phyloP scores from a whole-genome alignment of 1,284 basidiomycete genomes.

The Leccinum subrobustum region DNA sequence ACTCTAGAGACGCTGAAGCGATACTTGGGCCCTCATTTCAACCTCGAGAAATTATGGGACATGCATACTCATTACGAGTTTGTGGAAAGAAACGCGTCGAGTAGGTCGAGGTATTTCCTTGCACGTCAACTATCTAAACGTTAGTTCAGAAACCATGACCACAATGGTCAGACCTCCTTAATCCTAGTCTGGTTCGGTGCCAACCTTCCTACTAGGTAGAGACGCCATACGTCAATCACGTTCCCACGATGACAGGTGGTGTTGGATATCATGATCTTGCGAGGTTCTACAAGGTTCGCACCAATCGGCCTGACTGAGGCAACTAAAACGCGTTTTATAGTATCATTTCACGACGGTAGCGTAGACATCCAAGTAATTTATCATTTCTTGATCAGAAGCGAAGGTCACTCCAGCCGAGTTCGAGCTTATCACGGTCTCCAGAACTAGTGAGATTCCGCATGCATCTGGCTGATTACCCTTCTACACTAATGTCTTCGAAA shows the following conservation, averaged over 20 bases:
- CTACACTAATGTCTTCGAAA: constrained; percentile 13
- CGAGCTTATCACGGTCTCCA: constrained; percentile 43
- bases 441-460: constrained; percentile 36
- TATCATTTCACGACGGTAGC: constrained; percentile 42
- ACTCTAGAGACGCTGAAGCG: constrained; percentile 40
- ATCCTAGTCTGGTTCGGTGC: not conserved
- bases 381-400: constrained; percentile 3
- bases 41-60: constrained; percentile 46
- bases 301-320: not conserved
- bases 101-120: constrained; percentile 26
- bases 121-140: not conserved
- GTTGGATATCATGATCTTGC: constrained; percentile 41
- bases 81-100: constrained; percentile 38
- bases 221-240: constrained; percentile 50
- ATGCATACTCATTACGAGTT: constrained; percentile 48
- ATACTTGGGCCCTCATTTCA: constrained; percentile 42
- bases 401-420: constrained; percentile 43
- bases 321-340: constrained; percentile 19
- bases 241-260: constrained; percentile 48
- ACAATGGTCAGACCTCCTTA: constrained; percentile 38
- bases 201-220: constrained; percentile 34
- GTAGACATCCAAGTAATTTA: not conserved
- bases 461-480: not conserved
- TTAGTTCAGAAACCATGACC: constrained; percentile 40
- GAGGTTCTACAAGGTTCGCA: constrained; percentile 44